Evolutionary conservation across 225 moss, liverwort and hornwort species (phyloP).

Genomic region (Sphagnum contortum): DNA sequence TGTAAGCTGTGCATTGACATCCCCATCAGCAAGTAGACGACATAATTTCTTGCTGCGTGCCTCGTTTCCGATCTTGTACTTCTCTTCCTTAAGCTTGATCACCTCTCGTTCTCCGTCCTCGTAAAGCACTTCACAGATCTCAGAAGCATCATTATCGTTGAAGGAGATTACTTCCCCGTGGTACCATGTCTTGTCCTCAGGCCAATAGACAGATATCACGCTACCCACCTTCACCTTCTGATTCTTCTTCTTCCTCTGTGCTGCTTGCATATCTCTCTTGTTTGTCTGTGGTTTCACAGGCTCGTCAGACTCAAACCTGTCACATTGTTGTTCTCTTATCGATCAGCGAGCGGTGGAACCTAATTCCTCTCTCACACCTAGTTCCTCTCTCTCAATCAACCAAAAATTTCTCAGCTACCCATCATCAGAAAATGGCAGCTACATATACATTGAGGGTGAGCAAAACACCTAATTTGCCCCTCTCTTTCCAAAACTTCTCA

Average conservation of each 20-base stretch:
- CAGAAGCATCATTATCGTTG: constrained; percentile 9
- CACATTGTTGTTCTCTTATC: too few relatives aligned
- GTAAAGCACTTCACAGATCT: constrained; percentile 14
- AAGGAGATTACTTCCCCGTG: constrained; percentile 12
- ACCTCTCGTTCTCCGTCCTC: constrained; percentile 17
- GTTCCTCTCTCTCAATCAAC: too few relatives aligned
- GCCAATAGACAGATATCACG: constrained; percentile 17
- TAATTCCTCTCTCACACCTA: too few relatives aligned
- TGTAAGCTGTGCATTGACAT: constrained; percentile 13
- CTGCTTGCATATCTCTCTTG: constrained; percentile 17
- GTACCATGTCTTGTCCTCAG: constrained; percentile 13
- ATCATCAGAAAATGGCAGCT: too few relatives aligned
- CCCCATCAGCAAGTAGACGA: constrained; percentile 15
- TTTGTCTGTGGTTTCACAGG: too few relatives aligned
- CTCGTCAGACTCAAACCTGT: too few relatives aligned
- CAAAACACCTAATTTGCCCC: too few relatives aligned
- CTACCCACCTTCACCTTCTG: constrained; percentile 16
- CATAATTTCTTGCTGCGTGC: neutral
- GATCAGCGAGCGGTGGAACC: too few relatives aligned
- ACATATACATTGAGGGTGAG: too few relatives aligned
- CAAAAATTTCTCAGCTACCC: too few relatives aligned
- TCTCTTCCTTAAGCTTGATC: constrained; percentile 11
- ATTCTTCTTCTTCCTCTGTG: too few relatives aligned
- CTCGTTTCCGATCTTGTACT: constrained; percentile 1
- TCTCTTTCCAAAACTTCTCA: too few relatives aligned